Evolutionary conservation across 768 basidiomycete genomes (phyloP), one percentile per base, ranked within the genome.

Genomic region (Suillus weaverae): DNA sequence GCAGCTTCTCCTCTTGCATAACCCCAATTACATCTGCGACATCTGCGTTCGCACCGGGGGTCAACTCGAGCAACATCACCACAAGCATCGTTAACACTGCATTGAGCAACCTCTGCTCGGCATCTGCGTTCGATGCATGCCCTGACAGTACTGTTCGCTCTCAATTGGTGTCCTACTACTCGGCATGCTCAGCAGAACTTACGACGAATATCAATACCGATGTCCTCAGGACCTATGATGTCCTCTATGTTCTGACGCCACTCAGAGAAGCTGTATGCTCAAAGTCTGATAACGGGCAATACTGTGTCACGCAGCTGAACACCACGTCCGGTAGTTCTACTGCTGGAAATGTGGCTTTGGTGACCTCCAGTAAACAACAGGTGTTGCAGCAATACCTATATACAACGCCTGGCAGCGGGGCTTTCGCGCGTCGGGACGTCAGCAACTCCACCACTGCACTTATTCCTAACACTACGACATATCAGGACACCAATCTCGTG

Each of bases 201-300:
- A 86, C 85, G 4, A 78, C 83, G 11, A 71, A 63, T 56, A 72
- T 78, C 55, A 84, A 83, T 67, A 1, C 53, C 1, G 73, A 81
- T 32, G 90, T 97, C 54, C 74, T 86, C 74, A 70, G 76, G 33
- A 77, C 85, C 2, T 99, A 99, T 79, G 96, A 98, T 73, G 79
- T 87, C 36, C 79, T 98, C 35, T 99, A 94, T 80, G 68, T 83
- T 64, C 67, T 96, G 53, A 66, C 73, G 13, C 94, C 95, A 9
- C 73, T 97, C 73, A 79, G 78, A 66, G 68, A 74, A 7, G 89
- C 94, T 33, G 73, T 93, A 36, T 98, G 96, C 79, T 69, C 89
- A 54, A 91, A 92, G 83, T 86, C 91, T 70, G 86, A 88, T 70
- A 79, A 70, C 55, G 89, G 86, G 38, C 78, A 81, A 44, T 97